These are phyloP conservation scores for Galerina sulciceps DNA, from an alignment of 768 basidiomycete species.

Conservation along the genomic window DNA sequence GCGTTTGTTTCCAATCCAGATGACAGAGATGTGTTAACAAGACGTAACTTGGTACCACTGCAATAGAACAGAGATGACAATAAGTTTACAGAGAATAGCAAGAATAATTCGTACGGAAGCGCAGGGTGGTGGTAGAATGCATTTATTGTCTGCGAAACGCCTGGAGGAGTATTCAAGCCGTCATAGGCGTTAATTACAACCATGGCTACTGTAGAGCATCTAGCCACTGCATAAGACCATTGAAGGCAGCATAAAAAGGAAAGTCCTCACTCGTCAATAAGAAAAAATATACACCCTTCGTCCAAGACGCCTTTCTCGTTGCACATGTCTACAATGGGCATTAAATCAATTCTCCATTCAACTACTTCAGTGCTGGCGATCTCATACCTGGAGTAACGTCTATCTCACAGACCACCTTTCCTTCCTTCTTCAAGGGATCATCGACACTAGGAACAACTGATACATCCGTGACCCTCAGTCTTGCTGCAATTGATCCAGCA, in stretches of 20 bases:
- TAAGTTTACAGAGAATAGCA: neutral
- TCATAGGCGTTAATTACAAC: constrained; percentile 35
- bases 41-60: constrained; percentile 48
- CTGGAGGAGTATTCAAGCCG: constrained; percentile 29
- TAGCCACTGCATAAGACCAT: constrained; percentile 18
- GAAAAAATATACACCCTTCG: constrained; percentile 43
- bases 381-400: constrained; percentile 48
- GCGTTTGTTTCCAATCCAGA: constrained; percentile 32
- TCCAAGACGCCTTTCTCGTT: constrained; percentile 39
- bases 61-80: too few species aligned
- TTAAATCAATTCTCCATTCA: neutral
- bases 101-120: constrained; percentile 30
- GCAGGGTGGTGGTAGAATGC: constrained; percentile 48
- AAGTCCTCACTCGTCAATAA: constrained; percentile 51
- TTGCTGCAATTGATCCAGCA: constrained; percentile 28
- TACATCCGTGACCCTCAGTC: constrained; percentile 41
- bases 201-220: constrained; percentile 46
- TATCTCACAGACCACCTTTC: constrained; percentile 43
- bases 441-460: constrained; percentile 39
- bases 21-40: constrained; percentile 42
- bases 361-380: constrained; percentile 2
- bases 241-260: neutral
- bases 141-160: constrained; percentile 52
- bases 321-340: constrained; percentile 44
- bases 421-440: constrained; percentile 39